Conservation (phyloP, 139 green algal species). For the Micromonas commoda region DNA sequence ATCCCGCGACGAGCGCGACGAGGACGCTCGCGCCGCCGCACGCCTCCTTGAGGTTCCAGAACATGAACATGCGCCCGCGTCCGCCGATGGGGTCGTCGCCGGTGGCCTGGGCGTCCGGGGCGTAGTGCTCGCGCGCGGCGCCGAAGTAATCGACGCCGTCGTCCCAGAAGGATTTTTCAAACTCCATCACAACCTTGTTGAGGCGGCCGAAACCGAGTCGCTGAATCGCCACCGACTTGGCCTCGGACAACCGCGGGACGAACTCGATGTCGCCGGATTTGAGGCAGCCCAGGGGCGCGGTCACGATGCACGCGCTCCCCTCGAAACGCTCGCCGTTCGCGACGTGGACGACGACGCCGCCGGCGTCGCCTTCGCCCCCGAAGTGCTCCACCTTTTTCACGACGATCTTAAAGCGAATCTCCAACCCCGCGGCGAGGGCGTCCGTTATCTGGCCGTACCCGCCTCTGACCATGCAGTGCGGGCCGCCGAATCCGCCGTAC, state of each 20-base stretch:
- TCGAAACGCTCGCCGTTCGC: slow-evolving; percentile 35
- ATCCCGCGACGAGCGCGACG: slow-evolving; percentile 50
- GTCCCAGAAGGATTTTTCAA: slow-evolving; percentile 71
- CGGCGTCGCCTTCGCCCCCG: background rate
- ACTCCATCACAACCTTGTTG: slow-evolving; percentile 84
- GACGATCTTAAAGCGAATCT: slow-evolving; percentile 35
- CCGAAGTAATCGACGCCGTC: slow-evolving; percentile 70
- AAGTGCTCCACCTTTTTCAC: background rate
- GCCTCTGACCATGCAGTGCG: slow-evolving; percentile 74
- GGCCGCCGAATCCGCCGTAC: slow-evolving; percentile 75
- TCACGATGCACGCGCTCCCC: slow-evolving; percentile 8
- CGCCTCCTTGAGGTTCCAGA: slow-evolving; percentile 70
- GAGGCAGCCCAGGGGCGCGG: slow-evolving; percentile 44
- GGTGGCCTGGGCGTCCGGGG: slow-evolving; percentile 19
- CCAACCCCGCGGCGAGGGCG: slow-evolving; percentile 43
- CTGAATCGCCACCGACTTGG: slow-evolving; percentile 62
- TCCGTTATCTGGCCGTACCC: slow-evolving; percentile 33
- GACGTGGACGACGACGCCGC: slow-evolving; percentile 17
- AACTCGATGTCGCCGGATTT: slow-evolving; percentile 56
- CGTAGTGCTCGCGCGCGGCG: slow-evolving; percentile 36
- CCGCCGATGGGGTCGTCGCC: background rate
- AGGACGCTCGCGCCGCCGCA: slow-evolving; percentile 45
- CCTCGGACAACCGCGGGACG: slow-evolving; percentile 56
- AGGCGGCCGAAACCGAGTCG: slow-evolving; percentile 70
- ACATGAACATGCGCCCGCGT: slow-evolving; percentile 71